Percentiles rank a stretch among this genome's conserved stretches.
Evolutionary conservation across 106 monocot genomes (phyloP).

Genomic region (Acorus calamus): DNA sequence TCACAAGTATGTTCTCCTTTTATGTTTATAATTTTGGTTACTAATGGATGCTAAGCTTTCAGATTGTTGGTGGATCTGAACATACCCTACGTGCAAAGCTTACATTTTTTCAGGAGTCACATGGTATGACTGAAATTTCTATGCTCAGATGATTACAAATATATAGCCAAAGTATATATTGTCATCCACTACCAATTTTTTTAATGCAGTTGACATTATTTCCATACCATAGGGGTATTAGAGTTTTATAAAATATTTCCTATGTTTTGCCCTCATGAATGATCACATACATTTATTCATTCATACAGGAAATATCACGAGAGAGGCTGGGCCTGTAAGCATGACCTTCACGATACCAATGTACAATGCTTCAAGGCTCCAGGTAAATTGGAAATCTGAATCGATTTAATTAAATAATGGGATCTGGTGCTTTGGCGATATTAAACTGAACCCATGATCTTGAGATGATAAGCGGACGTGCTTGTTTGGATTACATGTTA

Average conservation of each 20-base stretch:
- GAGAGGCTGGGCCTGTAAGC: conserved; percentile 96
- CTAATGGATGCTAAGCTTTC: conserved; percentile 3
- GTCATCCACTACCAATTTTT: background rate
- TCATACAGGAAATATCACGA: conserved; percentile 67
- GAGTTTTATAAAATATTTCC: too few species aligned
- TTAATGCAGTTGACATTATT: too few species aligned
- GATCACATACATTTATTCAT: too few species aligned
- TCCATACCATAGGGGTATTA: too few species aligned
- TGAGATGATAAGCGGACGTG: too few species aligned
- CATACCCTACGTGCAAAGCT: conserved; percentile 89
- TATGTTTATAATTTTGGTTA: background rate
- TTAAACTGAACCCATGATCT: too few species aligned
- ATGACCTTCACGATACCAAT: conserved; percentile 96
- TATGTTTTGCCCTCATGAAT: too few species aligned
- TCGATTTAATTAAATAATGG: too few species aligned
- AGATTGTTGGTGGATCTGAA: conserved; percentile 98
- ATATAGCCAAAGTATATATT: too few species aligned
- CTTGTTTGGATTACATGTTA: too few species aligned
- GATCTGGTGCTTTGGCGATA: too few species aligned
- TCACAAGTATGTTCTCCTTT: background rate
- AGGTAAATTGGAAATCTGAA: conserved; percentile 34
- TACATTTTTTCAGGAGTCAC: conserved; percentile 83
- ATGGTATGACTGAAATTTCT: conserved; percentile 44
- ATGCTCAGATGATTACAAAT: too few species aligned
- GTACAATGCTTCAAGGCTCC: conserved; percentile 90